Evolutionary conservation across 2,329 filamentous ascomycete species (phyloP), one percentile per base, ranked within the genome.

Genomic region (Colletotrichum destructivum): DNA sequence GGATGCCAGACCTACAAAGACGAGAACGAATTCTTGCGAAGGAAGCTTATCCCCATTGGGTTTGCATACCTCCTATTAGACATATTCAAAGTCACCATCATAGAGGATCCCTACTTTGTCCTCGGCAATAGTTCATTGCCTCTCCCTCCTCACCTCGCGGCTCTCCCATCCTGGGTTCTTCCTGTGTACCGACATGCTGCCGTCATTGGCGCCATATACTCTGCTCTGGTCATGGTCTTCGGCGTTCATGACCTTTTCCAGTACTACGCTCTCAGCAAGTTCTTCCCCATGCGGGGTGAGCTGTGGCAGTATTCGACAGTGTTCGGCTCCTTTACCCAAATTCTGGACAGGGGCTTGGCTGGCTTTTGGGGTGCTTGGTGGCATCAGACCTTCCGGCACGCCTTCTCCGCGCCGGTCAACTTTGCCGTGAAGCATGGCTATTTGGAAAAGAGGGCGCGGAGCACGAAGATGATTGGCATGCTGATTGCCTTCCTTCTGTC

Each of bases 301-400:
- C 81, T 88, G 2, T 90, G 87, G 88, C 83, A 86, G 60, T 84
- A 86, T 72, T 84, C 89, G 0, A 81, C 88, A 40, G 83, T 88
- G 5, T 86, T 91, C 71, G 92, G 93, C 15, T 84, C 84, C 23
- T 83, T 88, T 66, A 76, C 76, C 0, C 81, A 85, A 35, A 85
- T 95, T 2, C 81, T 91, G 13, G 89, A 94, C 73, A 85, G 89
- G 70, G 95, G 96, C 0, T 84, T 98, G 2, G 87, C 89, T 0
- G 95, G 95, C 0, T 93, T 92, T 82, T 98, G 96, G 96, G 91
- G 93, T 55, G 86, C 85, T 26, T 96, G 91, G 87, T 98, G 96
- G 96, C 96, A 98, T 80, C 95, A 98, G 81, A 91, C 92, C 3
- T 97, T 98, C 82, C 92, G 95, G 0, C 88, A 90, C 66, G 90